Percentiles rank a stretch among this genome's conserved stretches.
phyloP scores from a whole-genome alignment of 2,329 filamentous ascomycete species.

The Ascochyta lentis region DNA sequence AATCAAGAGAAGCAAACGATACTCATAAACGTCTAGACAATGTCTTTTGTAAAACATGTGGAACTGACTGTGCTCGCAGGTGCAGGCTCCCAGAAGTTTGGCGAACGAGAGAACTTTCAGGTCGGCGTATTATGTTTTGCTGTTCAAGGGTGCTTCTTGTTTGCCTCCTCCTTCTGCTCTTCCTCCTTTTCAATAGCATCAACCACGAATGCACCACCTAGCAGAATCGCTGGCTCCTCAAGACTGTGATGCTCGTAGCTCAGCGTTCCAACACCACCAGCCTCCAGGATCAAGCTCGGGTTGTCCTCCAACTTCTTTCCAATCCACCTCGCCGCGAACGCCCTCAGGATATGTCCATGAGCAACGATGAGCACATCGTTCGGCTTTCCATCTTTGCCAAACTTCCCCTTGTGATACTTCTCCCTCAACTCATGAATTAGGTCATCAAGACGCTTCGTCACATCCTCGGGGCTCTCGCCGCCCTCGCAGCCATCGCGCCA shows the following conservation, averaged over 20 bases:
- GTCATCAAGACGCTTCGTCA: constrained; percentile 74
- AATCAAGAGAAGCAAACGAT: constrained; percentile 1
- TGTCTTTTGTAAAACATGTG: background rate
- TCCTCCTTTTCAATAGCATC: constrained; percentile 55
- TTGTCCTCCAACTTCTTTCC: constrained; percentile 75
- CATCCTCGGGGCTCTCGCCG: constrained; percentile 78
- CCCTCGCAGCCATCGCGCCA: constrained; percentile 85
- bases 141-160: background rate
- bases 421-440: constrained; percentile 77
- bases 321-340: constrained; percentile 87
- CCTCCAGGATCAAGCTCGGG: constrained; percentile 81
- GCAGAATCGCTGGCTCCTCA: constrained; percentile 59
- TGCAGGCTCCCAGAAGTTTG: background rate
- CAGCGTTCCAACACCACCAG: constrained; percentile 59
- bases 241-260: constrained; percentile 60
- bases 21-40: background rate
- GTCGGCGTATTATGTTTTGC: background rate
- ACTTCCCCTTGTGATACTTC: constrained; percentile 51
- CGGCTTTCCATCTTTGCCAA: constrained; percentile 56
- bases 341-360: constrained; percentile 87
- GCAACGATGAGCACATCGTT: constrained; percentile 81
- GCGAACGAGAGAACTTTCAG: too few relatives aligned
- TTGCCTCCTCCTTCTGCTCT: constrained; percentile 23
- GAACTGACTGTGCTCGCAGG: too few relatives aligned
- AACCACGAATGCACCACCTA: constrained; percentile 60